Percentiles rank a stretch among this genome's conserved stretches.
These are phyloP conservation scores for Lactarius akahatsu DNA, from an alignment of 768 basidiomycete genomes.

Conservation along the genomic window DNA sequence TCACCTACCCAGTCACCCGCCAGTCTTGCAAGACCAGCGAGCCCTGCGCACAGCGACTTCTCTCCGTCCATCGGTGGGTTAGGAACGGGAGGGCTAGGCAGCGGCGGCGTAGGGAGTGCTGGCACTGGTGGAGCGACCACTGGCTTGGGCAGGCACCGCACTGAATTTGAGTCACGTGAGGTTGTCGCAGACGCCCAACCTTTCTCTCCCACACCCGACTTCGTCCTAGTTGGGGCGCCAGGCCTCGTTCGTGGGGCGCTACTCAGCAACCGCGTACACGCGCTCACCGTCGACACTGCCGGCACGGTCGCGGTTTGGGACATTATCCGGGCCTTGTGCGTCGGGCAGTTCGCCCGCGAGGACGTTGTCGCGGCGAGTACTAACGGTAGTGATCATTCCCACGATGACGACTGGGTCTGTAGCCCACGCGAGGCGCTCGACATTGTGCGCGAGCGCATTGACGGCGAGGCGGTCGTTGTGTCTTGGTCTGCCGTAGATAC, in stretches of 20 bases:
- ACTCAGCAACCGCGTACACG: conserved; percentile 87
- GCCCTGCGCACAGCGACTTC: conserved; percentile 33
- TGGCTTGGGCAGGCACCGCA: conserved; percentile 42
- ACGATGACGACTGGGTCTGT: conserved; percentile 45
- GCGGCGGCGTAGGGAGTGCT: not conserved
- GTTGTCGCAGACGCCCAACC: conserved; percentile 75
- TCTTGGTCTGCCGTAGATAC: conserved; percentile 91
- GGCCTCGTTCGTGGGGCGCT: conserved; percentile 82
- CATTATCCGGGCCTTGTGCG: conserved; percentile 72
- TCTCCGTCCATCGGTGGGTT: conserved; percentile 21
- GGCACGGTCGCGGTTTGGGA: conserved; percentile 94
- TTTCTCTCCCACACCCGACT: conserved; percentile 55
- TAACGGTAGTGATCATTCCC: conserved; percentile 23
- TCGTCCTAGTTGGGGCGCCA: conserved; percentile 68
- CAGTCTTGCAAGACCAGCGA: conserved; percentile 34
- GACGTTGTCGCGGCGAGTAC: conserved; percentile 56
- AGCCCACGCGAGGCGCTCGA: conserved; percentile 86
- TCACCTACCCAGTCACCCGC: conserved; percentile 30
- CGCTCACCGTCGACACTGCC: conserved; percentile 83
- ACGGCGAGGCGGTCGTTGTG: conserved; percentile 85
- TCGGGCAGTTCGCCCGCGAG: conserved; percentile 64
- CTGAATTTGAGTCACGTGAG: conserved; percentile 69
- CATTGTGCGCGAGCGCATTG: conserved; percentile 84
- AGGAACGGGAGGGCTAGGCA: not conserved
- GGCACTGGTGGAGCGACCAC: conserved; percentile 33